Base-by-base conservation (phyloP, 306 rosid genomes). In the Citrullus colocynthis region DNA sequence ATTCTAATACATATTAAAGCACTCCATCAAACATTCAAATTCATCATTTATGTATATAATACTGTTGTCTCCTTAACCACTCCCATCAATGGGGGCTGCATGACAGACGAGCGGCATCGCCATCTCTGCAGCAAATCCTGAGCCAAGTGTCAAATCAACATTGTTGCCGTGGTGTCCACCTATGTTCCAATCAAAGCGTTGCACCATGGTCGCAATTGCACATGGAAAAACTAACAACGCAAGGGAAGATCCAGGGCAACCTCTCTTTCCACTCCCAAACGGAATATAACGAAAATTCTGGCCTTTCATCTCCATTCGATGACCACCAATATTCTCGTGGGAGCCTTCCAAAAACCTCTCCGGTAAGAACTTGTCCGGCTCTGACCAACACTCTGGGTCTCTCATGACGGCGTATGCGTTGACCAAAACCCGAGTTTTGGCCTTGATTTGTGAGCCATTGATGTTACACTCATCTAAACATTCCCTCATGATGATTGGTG, bases 241-340 rank as follows among this genome's bases (percentile, higher is more conserved):
- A 10, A 89, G 85, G 0, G 89, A 84, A 5, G 89, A 45, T 1
- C 90, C 89, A 7, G 81, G 88, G 28, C 89, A 87, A 5, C 89
- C 84, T 78, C 90, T 87, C 76, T 88, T 62, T 1, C 88, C 89
- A 15, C 93, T 87, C 2, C 93, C 93, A 30, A 89, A 89, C 0
- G 89, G 88, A 32, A 84, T 32, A n/a, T 78, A 78, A 11, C 82
- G 81, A 5, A 81, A 89, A 49, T 84, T 80, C 18, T 85, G 83
- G 0, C 91, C 93, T 63, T 87, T 81, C 5, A 86, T 39, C n/a
- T 82, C 85, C 85, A 83, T 87, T 81, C 2, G 78, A 76, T 64
- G 78, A 55, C 65, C 49, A 5, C 82, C 84, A 0, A 76, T 77
- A 24, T 55, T 62, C 17, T 85, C 89, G 3, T 42, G 63, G 0